These are phyloP conservation scores for Ophiocordyceps sinensis DNA, from an alignment of 2,329 filamentous ascomycete species.

Conservation along the genomic window DNA sequence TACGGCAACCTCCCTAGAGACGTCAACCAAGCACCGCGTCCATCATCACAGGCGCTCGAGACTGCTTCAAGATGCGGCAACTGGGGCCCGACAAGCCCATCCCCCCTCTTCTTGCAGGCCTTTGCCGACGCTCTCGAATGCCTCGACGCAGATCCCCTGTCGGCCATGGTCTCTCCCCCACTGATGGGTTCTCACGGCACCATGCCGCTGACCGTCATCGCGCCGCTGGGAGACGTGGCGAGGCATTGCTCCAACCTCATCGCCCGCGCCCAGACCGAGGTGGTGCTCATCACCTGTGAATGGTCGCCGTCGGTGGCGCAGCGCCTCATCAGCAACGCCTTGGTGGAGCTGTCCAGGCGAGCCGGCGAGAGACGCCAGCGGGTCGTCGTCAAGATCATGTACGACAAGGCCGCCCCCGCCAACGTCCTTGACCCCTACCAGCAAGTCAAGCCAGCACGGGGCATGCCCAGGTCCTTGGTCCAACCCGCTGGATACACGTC, in stretches of 20 bases:
- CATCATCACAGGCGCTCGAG: neutral
- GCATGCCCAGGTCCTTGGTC: conserved; percentile 11
- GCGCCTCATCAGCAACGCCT: conserved; percentile 49
- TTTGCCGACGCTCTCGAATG: conserved; percentile 50
- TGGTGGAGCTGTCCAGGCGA: conserved; percentile 53
- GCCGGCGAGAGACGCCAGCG: conserved; percentile 41
- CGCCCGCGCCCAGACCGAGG: conserved; percentile 54
- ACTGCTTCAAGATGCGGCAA: neutral
- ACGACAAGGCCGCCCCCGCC: conserved; percentile 53
- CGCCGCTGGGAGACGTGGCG: conserved; percentile 43
- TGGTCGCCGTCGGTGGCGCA: conserved; percentile 60
- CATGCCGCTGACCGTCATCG: conserved; percentile 53
- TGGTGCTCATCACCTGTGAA: conserved; percentile 62
- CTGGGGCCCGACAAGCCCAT: neutral
- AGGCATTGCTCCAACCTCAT: conserved; percentile 67
- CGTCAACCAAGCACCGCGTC: neutral
- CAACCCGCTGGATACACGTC: conserved; percentile 37
- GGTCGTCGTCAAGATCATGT: conserved; percentile 59
- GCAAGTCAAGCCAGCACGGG: conserved; percentile 24
- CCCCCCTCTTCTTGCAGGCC: conserved; percentile 50
- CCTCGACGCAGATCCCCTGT: conserved; percentile 33
- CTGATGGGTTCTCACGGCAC: conserved; percentile 42
- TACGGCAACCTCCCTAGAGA: neutral
- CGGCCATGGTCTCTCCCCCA: conserved; percentile 36
- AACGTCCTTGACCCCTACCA: conserved; percentile 55